Evolutionary conservation across 352 stramenopile species (phyloP).

Genomic region (Lagenidium giganteum): DNA sequence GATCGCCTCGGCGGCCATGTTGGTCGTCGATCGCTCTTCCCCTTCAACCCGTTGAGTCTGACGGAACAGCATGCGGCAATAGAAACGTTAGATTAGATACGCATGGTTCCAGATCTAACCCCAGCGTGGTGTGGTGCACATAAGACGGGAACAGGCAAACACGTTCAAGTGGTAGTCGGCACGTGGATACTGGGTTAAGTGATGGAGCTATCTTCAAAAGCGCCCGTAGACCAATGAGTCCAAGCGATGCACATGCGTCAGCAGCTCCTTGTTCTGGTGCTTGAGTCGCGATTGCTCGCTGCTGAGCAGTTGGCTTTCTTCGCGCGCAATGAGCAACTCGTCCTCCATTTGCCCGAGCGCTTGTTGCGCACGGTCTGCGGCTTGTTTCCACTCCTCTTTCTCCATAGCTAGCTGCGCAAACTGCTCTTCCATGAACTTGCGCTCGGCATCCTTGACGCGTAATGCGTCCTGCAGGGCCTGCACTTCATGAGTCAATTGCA

Average conservation of each 20-base stretch:
- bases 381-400: slow-evolving; percentile 51
- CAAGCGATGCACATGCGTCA: slow-evolving; percentile 66
- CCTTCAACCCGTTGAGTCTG: too few relatives aligned
- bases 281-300: slow-evolving; percentile 53
- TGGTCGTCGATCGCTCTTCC: too few relatives aligned
- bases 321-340: slow-evolving; percentile 48
- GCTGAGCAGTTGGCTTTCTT: slow-evolving; percentile 60
- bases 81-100: too few relatives aligned
- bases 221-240: slow-evolving; percentile 73
- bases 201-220: too few relatives aligned
- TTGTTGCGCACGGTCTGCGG: slow-evolving; percentile 37
- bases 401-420: slow-evolving; percentile 32
- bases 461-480: slow-evolving; percentile 48
- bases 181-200: too few relatives aligned
- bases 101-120: too few relatives aligned
- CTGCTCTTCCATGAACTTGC: slow-evolving; percentile 44
- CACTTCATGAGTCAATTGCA: slow-evolving; percentile 42
- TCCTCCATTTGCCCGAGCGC: slow-evolving; percentile 48
- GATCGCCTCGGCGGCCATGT: too few relatives aligned
- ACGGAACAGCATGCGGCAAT: too few relatives aligned
- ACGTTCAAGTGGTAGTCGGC: too few relatives aligned
- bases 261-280: slow-evolving; percentile 67
- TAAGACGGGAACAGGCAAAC: too few relatives aligned
- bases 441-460: slow-evolving; percentile 44
- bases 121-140: too few relatives aligned